Base-by-base conservation (phyloP, 345 rosid genomes). In the Gossypium ekmanianum region DNA sequence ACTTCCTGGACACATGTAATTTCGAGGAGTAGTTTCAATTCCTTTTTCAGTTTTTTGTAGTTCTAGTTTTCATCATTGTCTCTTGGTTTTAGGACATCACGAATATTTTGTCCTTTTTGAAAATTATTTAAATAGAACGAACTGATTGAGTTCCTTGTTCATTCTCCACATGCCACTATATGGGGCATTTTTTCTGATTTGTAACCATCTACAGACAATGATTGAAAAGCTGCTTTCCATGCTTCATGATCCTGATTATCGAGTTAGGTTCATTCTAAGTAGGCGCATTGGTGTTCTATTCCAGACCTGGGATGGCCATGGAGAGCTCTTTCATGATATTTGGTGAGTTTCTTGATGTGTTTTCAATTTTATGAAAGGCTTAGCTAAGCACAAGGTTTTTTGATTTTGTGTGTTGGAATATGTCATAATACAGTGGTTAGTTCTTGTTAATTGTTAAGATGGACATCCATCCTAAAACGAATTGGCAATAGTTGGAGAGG, bases 251-350 rank as follows among this genome's bases (percentile, higher is more conserved):
- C 88, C 92, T 78, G 97, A 92, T 81, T 94, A 87, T 84, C 92
- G 97, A 78, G 98, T 92, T 74, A 84, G 98, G 84, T 78, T 86
- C 77, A 85, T 80, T 57, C 76, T 91, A 79, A 93, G 89, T 55
- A 87, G 83, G 79, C 75, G 80, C 50, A 89, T 94, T 84, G 91
- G 89, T 79, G 86, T 92, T 86, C 91, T 94, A 24, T 92, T 94
- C 81, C 92, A 92, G 79, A 94, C 97, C 66, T 94, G 98, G 98
- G 98, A 94, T 77, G 98, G 98, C 16, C 98, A 94, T 75, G 89
- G 81, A 79, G 97, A 90, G 71, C 89, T 94, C 75, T 92, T 92
- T 74, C 88, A 85, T 79, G 98, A 94, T 87, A 87, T 91, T 75
- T 91, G 93, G 98, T 94, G 77, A 76, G 95, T 79, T 84, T 82